phyloP scores from a whole-genome alignment of 441 rosid species.

The Jatropha multifida region DNA sequence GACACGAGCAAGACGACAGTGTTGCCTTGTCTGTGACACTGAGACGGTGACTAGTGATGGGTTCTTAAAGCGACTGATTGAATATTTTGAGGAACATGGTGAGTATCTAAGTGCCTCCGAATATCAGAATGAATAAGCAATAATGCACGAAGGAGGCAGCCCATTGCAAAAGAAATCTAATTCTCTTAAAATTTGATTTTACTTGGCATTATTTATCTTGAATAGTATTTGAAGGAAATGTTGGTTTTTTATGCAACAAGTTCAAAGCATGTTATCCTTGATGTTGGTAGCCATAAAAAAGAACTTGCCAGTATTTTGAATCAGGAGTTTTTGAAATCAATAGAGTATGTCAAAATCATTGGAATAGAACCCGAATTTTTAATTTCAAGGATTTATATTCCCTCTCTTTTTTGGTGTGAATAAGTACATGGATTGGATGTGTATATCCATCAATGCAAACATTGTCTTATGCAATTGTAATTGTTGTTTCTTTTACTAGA shows the following conservation, averaged over 20 bases:
- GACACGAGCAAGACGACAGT: conserved; percentile 89
- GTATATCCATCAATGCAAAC: no score
- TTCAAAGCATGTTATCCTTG: not conserved
- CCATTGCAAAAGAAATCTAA: not conserved
- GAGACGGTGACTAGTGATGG: conserved; percentile 75
- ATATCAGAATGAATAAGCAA: conserved; percentile 41
- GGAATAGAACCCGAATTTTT: no score
- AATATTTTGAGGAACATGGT: conserved; percentile 88
- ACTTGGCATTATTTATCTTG: not conserved
- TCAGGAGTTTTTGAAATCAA: no score
- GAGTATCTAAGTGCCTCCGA: conserved; percentile 95
- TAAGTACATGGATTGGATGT: no score
- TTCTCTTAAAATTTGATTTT: not conserved
- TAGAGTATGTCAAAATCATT: no score
- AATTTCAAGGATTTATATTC: no score
- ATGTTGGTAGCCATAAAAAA: not conserved
- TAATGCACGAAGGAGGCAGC: not conserved
- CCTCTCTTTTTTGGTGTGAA: no score
- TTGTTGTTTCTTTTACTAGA: conserved; percentile 2
- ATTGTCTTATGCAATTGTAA: not conserved
- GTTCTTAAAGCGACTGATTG: conserved; percentile 77
- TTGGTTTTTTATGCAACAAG: not conserved
- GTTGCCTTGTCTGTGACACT: conserved; percentile 85
- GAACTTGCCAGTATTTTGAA: no score
- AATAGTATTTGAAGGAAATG: not conserved